These are phyloP conservation scores for Lasiodiplodia sp. DNA, from an alignment of 2,329 filamentous ascomycete genomes.

Conservation along the genomic window DNA sequence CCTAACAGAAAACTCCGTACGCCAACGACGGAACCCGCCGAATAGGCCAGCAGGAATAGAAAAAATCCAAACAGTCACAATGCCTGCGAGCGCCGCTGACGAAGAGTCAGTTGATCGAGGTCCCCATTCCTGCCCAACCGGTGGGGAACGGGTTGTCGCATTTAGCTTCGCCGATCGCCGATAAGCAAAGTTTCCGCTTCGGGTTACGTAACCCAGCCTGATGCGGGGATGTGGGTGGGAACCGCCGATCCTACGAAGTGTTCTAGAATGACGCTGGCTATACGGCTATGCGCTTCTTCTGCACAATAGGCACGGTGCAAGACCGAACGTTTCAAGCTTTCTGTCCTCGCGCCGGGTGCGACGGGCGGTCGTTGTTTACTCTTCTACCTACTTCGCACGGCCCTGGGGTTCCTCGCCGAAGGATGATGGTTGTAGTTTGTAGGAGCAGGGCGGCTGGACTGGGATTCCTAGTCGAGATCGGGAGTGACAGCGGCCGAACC, in stretches of 20 bases:
- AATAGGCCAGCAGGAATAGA: background rate
- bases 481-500: background rate
- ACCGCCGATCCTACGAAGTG: slow-evolving; percentile 5
- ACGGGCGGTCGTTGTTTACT: background rate
- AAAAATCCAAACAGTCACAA: background rate
- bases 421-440: background rate
- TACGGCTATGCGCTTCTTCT: background rate
- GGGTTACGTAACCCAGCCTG: slow-evolving; percentile 10
- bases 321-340: background rate
- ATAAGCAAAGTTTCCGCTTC: slow-evolving; percentile 3
- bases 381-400: background rate
- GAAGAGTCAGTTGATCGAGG: background rate
- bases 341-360: background rate
- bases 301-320: background rate
- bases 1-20: background rate
- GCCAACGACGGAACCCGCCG: background rate
- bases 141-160: slow-evolving; percentile 12
- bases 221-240: slow-evolving; percentile 8
- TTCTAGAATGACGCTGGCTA: background rate
- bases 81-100: slow-evolving; percentile 7
- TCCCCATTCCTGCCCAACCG: slow-evolving; percentile 7
- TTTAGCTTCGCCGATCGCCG: slow-evolving; percentile 22
- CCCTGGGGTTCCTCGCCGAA: background rate
- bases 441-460: background rate
- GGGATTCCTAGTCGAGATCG: slow-evolving; percentile 2